Percentiles rank a stretch among this genome's conserved stretches.
Conservation (phyloP, 371 early-diverging fungal genomes). For the Entomophthora muscae region DNA sequence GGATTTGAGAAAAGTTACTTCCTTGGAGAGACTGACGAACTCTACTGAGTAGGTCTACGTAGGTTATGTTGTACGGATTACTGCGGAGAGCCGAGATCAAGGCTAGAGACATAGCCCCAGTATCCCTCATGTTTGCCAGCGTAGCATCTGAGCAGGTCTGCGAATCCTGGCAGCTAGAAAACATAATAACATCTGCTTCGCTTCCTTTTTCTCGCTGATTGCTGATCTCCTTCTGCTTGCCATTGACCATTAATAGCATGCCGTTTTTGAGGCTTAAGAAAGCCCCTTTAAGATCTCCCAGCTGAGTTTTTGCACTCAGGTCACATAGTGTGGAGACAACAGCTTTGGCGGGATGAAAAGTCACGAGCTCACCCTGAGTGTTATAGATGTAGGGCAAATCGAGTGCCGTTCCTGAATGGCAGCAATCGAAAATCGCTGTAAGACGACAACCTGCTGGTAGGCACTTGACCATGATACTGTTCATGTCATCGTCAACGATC, state of each 20-base stretch:
- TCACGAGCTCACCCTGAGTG: constrained; percentile 34
- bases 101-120: constrained; percentile 69
- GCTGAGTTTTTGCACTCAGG: constrained; percentile 19
- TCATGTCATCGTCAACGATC: constrained; percentile 47
- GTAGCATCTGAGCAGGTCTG: constrained; percentile 63
- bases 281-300: constrained; percentile 18
- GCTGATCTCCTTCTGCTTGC: constrained; percentile 21
- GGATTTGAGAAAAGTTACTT: constrained; percentile 37
- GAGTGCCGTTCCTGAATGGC: constrained; percentile 68
- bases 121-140: constrained; percentile 44
- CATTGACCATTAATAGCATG: constrained; percentile 11
- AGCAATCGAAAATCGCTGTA: constrained; percentile 72
- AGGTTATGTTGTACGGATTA: constrained; percentile 20
- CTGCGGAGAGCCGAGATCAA: constrained; percentile 26
- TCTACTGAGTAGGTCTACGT: constrained; percentile 32
- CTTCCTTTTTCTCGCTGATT: constrained; percentile 28
- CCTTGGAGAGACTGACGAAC: constrained; percentile 27
- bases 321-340: constrained; percentile 18
- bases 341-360: constrained; percentile 10
- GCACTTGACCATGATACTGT: constrained; percentile 30
- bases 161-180: constrained; percentile 40
- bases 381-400: constrained; percentile 76
- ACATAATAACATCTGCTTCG: constrained; percentile 67
- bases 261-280: constrained; percentile 18
- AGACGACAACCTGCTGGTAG: constrained; percentile 64